Percentiles rank a stretch among this genome's conserved stretches.
phyloP scores from a whole-genome alignment of 108 stramenopile genomes.

The Fragilariopsis cylindrus region DNA sequence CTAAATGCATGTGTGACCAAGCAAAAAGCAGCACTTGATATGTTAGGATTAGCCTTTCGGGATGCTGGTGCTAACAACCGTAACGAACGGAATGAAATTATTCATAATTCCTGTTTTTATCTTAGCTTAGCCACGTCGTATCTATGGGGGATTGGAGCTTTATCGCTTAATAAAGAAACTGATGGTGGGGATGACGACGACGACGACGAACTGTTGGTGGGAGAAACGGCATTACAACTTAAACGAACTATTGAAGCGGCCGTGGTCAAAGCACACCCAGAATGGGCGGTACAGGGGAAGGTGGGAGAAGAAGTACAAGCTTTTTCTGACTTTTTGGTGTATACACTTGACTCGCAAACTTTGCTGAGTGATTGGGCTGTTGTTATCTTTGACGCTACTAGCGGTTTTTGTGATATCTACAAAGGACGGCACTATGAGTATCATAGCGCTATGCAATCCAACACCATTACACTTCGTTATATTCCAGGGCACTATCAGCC shows the following conservation, averaged over 20 bases:
- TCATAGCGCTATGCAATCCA: conserved; percentile 32
- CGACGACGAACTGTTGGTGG: conserved; percentile 35
- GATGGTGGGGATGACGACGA: conserved; percentile 5
- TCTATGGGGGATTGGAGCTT: conserved; percentile 56
- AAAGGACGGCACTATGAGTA: conserved; percentile 50
- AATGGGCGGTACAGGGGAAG: conserved; percentile 58
- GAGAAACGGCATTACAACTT: conserved; percentile 48
- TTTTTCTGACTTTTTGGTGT: conserved; percentile 68
- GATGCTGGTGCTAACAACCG: conserved; percentile 51
- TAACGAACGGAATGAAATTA: conserved; percentile 55
- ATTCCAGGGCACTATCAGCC: conserved; percentile 63
- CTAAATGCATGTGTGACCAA: conserved; percentile 31
- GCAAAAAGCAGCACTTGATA: conserved; percentile 28
- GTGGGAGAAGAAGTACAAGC: conserved; percentile 69
- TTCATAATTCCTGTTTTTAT: conserved; percentile 65
- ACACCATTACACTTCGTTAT: conserved; percentile 57
- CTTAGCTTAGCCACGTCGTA: conserved; percentile 55
- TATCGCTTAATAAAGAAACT: conserved; percentile 6
- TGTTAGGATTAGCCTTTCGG: conserved; percentile 38
- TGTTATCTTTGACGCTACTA: conserved; percentile 54
- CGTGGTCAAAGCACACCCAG: conserved; percentile 60
- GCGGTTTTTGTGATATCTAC: conserved; percentile 63
- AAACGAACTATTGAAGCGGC: conserved; percentile 64
- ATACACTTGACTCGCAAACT: conserved; percentile 50
- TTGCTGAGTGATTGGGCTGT: conserved; percentile 64